A percentile compares a stretch with the other conserved stretches of the same genome.
phyloP scores from a whole-genome alignment of 306 rosid species.

The Trifolium pratense region DNA sequence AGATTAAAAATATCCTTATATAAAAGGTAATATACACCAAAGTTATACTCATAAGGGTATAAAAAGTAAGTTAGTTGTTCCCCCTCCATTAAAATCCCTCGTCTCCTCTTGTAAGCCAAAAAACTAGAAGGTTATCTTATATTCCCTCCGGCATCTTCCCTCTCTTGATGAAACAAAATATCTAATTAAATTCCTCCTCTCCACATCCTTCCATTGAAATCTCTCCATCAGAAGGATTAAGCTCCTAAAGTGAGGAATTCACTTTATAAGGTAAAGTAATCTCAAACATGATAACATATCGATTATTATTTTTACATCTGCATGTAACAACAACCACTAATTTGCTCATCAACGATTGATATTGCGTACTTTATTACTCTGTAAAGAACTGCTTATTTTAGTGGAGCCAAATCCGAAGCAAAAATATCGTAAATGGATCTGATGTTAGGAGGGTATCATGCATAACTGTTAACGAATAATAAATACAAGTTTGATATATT shows the following conservation, averaged over 20 bases:
- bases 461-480: conserved; percentile 11
- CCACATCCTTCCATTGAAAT: too few relatives aligned
- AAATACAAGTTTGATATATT: conserved; percentile 14
- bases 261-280: neutral
- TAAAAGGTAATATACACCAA: too few relatives aligned
- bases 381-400: neutral
- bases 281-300: neutral
- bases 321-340: neutral
- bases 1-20: too few relatives aligned
- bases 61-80: too few relatives aligned
- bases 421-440: neutral
- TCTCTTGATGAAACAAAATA: too few relatives aligned
- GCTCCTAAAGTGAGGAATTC: neutral
- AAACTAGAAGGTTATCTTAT: too few relatives aligned
- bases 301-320: neutral
- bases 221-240: neutral
- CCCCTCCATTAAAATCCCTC: too few relatives aligned
- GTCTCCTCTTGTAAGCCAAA: too few relatives aligned
- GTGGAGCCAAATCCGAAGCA: neutral
- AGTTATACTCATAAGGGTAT: too few relatives aligned
- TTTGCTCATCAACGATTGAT: neutral
- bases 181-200: too few relatives aligned
- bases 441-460: neutral
- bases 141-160: too few relatives aligned
- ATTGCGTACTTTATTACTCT: neutral